Conservation (phyloP, 202 grass and related monocot species). For the Elaeis oleifera region DNA sequence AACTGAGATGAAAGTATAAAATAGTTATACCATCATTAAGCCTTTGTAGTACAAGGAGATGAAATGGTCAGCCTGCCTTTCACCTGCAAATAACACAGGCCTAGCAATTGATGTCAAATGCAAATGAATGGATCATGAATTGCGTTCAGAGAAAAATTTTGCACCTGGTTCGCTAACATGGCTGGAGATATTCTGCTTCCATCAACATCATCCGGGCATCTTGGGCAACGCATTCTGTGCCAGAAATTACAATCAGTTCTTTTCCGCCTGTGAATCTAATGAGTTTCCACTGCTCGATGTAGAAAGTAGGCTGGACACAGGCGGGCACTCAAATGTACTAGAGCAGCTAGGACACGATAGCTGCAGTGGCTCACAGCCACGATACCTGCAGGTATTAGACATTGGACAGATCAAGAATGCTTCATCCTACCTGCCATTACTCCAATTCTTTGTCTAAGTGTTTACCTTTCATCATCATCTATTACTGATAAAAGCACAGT, state of each 20-base stretch:
- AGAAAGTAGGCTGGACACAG: slow-evolving; percentile 70
- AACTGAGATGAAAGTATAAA: no score
- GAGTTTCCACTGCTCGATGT: slow-evolving; percentile 23
- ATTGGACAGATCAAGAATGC: background rate
- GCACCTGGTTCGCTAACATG: slow-evolving; percentile 86
- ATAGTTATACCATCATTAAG: slow-evolving; percentile 44
- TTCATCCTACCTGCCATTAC: background rate
- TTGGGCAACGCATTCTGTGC: slow-evolving; percentile 59
- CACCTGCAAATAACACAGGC: slow-evolving; percentile 34
- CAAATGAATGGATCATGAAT: slow-evolving; percentile 1
- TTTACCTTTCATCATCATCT: slow-evolving; percentile 75
- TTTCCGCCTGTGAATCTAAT: slow-evolving; percentile 40
- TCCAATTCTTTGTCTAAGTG: background rate
- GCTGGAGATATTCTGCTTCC: slow-evolving; percentile 51
- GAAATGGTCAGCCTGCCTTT: slow-evolving; percentile 91
- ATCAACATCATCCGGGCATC: slow-evolving; percentile 62
- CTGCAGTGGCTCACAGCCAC: slow-evolving; percentile 64
- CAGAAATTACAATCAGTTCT: slow-evolving; percentile 66
- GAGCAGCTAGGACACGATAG: slow-evolving; percentile 89
- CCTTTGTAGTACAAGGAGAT: slow-evolving; percentile 79
- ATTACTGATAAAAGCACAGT: slow-evolving; percentile 58
- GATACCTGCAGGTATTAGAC: slow-evolving; percentile 49
- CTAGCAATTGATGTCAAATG: background rate
- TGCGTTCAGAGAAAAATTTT: background rate
- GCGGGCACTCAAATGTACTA: slow-evolving; percentile 71